Percentiles rank a stretch among this genome's conserved stretches.
phyloP scores from a whole-genome alignment of 2,329 filamentous ascomycete species.

The Dactylellina cionopaga region DNA sequence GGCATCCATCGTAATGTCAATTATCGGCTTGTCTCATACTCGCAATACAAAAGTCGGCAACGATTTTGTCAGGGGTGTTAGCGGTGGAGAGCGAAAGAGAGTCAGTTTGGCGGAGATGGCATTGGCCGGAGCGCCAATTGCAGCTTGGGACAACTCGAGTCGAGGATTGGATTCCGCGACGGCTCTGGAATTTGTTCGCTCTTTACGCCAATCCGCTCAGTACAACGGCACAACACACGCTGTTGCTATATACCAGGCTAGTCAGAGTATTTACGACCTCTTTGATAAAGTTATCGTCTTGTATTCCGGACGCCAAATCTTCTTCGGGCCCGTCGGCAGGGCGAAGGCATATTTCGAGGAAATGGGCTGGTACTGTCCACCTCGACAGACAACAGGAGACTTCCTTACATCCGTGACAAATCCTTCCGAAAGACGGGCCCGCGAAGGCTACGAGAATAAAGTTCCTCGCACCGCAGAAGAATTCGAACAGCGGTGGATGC shows the following conservation, averaged over 20 bases:
- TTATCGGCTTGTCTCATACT: slow-evolving; percentile 78
- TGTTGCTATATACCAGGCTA: slow-evolving; percentile 70
- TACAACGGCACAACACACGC: slow-evolving; percentile 61
- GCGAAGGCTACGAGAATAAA: slow-evolving; percentile 69
- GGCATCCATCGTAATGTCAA: slow-evolving; percentile 67
- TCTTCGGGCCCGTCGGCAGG: slow-evolving; percentile 71
- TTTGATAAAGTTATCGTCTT: slow-evolving; percentile 80
- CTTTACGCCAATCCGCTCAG: slow-evolving; percentile 64
- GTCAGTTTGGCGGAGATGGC: slow-evolving; percentile 75
- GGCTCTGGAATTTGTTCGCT: slow-evolving; percentile 69
- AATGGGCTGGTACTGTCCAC: slow-evolving; percentile 75
- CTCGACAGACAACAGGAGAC: slow-evolving; percentile 74
- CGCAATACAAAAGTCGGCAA: slow-evolving; percentile 74
- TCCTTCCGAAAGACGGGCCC: slow-evolving; percentile 68
- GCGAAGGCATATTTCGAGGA: slow-evolving; percentile 74
- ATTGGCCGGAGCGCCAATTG: slow-evolving; percentile 69
- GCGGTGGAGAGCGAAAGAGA: slow-evolving; percentile 75
- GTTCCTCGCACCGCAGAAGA: slow-evolving; percentile 76
- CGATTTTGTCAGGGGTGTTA: slow-evolving; percentile 73
- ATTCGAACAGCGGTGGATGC: slow-evolving; percentile 67
- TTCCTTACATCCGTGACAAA: slow-evolving; percentile 77
- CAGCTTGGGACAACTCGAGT: slow-evolving; percentile 65
- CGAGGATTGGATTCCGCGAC: slow-evolving; percentile 68
- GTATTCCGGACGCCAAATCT: slow-evolving; percentile 81
- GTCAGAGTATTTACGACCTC: slow-evolving; percentile 67